Evolutionary conservation across 305 asterid species (phyloP).

Genomic region (Petunia hybrid): DNA sequence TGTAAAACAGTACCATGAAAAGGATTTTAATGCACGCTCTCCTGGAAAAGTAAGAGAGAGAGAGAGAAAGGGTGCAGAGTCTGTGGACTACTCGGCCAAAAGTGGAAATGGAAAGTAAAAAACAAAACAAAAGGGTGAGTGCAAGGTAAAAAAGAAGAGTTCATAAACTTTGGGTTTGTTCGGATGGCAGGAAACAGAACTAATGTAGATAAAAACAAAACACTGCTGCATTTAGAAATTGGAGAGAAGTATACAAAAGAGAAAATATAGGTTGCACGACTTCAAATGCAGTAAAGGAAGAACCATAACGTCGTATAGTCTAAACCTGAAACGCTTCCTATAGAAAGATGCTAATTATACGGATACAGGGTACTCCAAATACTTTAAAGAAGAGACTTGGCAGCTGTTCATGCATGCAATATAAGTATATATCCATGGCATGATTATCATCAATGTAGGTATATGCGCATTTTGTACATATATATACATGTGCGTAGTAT

Average conservation of each 20-base stretch:
- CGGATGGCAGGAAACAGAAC: neutral
- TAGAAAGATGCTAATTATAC: conserved; percentile 35
- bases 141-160: conserved; percentile 7
- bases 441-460: no score
- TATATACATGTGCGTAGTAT: no score
- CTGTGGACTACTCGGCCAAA: neutral
- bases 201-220: no score
- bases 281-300: conserved; percentile 51
- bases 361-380: neutral
- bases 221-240: neutral
- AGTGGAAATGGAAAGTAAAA: neutral
- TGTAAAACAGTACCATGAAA: conserved; percentile 41
- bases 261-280: conserved; percentile 21
- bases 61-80: neutral
- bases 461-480: no score
- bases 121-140: conserved; percentile 4
- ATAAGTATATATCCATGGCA: neutral
- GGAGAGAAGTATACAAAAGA: conserved; percentile 21
- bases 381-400: neutral
- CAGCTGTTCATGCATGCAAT: neutral
- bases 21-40: conserved; percentile 40
- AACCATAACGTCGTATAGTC: conserved; percentile 21
- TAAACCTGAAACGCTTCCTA: neutral
- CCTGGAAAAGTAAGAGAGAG: conserved; percentile 32
- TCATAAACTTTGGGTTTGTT: conserved; percentile 17